Percentiles rank a stretch among this genome's conserved stretches.
Evolutionary conservation across 192 early-diverging fungal genomes (phyloP).

Genomic region (Coemansia sp.): DNA sequence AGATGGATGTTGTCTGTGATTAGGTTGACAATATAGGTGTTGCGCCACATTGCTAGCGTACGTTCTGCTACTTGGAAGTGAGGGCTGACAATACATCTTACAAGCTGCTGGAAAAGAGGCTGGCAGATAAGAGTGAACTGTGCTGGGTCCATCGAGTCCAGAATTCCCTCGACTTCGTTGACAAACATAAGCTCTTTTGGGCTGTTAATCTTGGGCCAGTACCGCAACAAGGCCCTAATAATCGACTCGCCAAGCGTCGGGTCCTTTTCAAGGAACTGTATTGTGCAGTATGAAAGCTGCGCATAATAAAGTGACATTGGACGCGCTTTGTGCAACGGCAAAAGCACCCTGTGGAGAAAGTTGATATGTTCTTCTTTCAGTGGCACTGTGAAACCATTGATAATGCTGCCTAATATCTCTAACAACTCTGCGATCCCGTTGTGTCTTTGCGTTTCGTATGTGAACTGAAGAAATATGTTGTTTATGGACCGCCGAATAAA

Average conservation of each 20-base stretch:
- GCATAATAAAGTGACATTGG: conserved; percentile 95
- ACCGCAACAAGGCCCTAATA: conserved; percentile 84
- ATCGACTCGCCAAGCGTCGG: conserved; percentile 89
- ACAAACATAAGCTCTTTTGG: conserved; percentile 99
- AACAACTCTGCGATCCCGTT: conserved; percentile 98
- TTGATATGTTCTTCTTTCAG: conserved; percentile 99
- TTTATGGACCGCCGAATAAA: conserved; percentile 98
- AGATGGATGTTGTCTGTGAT: conserved; percentile 90
- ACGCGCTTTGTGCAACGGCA: conserved; percentile 96
- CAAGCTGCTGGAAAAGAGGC: conserved; percentile 90
- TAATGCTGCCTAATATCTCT: conserved; percentile 99
- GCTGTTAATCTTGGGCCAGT: conserved; percentile 99
- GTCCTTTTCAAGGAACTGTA: conserved; percentile 99
- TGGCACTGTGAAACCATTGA: conserved; percentile 98
- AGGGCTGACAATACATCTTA: conserved; percentile 90
- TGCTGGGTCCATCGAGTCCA: conserved; percentile 91
- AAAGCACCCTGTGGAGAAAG: conserved; percentile 88
- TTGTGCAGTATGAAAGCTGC: conserved; percentile 96
- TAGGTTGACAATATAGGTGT: conserved; percentile 95
- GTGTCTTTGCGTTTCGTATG: conserved; percentile 95
- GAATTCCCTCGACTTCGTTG: conserved; percentile 95
- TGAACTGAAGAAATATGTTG: conserved; percentile 97
- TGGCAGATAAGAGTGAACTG: conserved; percentile 90
- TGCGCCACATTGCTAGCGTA: conserved; percentile 98
- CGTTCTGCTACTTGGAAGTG: conserved; percentile 99